These are phyloP conservation scores for Ciborinia camelliae DNA, from an alignment of 2,329 filamentous ascomycete species.

Conservation along the genomic window DNA sequence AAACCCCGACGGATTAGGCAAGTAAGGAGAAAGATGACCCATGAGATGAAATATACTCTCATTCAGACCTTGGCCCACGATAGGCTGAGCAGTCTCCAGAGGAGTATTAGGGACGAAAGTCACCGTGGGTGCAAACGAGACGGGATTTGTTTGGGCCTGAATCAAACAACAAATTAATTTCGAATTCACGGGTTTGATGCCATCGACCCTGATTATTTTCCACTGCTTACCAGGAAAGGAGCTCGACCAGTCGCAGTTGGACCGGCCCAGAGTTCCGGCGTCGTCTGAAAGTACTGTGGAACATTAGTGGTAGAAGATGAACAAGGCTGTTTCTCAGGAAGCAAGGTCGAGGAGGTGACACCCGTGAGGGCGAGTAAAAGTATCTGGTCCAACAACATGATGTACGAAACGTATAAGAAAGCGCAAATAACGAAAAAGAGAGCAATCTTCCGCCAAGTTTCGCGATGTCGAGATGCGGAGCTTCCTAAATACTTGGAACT, in stretches of 20 bases:
- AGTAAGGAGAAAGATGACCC: conserved; percentile 68
- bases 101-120: conserved; percentile 67
- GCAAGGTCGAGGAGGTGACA: conserved; percentile 3
- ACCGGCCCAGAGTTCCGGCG: conserved; percentile 57
- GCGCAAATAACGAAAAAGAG: conserved; percentile 16
- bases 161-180: neutral
- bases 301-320: conserved; percentile 38
- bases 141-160: conserved; percentile 62
- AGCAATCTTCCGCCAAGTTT: conserved; percentile 9
- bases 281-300: conserved; percentile 62
- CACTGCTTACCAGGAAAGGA: conserved; percentile 52
- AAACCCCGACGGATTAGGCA: conserved; percentile 64
- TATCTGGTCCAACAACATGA: conserved; percentile 19
- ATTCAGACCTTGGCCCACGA: conserved; percentile 56
- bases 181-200: neutral
- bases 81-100: conserved; percentile 67
- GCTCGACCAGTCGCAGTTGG: conserved; percentile 67
- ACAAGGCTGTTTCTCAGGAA: conserved; percentile 4
- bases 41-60: conserved; percentile 68
- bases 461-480: neutral
- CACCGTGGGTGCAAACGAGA: conserved; percentile 55
- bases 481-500: neutral
- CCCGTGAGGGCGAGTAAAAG: conserved; percentile 15
- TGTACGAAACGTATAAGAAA: conserved; percentile 20
- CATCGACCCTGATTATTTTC: too few relatives aligned